phyloP scores from a whole-genome alignment of 169 alveolate species.

The Plasmodium knowlesi region DNA sequence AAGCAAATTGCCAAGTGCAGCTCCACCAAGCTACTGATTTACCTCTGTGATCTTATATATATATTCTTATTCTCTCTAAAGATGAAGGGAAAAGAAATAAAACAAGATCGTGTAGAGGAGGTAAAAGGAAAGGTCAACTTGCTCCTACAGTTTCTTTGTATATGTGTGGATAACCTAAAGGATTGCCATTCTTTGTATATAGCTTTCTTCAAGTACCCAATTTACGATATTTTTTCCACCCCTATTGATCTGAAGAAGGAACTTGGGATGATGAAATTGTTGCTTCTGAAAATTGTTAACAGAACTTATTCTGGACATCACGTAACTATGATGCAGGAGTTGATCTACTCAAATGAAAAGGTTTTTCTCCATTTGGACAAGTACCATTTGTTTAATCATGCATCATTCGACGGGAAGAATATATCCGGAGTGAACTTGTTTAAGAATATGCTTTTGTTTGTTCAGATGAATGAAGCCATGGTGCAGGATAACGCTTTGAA shows the following conservation, averaged over 20 bases:
- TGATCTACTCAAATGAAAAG: slow-evolving; percentile 7
- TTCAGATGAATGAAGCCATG: slow-evolving; percentile 7
- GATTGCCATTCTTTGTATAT: slow-evolving; percentile 3
- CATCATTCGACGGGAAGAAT: slow-evolving; percentile 16
- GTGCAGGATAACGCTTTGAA: slow-evolving; percentile 27
- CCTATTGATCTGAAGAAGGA: not conserved
- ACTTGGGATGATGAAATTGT: slow-evolving; percentile 2
- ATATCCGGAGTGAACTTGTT: slow-evolving; percentile 50
- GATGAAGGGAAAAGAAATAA: slow-evolving; percentile 26
- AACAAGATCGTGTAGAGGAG: not conserved
- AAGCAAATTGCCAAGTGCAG: not conserved
- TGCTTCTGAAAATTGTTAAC: slow-evolving; percentile 14
- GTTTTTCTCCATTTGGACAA: not conserved
- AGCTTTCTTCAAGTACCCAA: slow-evolving; percentile 43
- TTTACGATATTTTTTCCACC: slow-evolving; percentile 23
- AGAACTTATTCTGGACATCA: not conserved
- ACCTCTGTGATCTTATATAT: slow-evolving; percentile 39
- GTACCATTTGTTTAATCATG: slow-evolving; percentile 17
- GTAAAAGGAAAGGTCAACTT: slow-evolving; percentile 11
- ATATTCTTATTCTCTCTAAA: slow-evolving; percentile 38
- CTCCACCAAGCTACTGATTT: slow-evolving; percentile 14
- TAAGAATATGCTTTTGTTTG: slow-evolving; percentile 54
- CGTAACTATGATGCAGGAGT: slow-evolving; percentile 7
- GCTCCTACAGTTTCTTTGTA: slow-evolving; percentile 16
- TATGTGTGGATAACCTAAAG: not conserved